Conservation (phyloP, 2,329 filamentous ascomycete species). For the Grosmannia serpens region DNA sequence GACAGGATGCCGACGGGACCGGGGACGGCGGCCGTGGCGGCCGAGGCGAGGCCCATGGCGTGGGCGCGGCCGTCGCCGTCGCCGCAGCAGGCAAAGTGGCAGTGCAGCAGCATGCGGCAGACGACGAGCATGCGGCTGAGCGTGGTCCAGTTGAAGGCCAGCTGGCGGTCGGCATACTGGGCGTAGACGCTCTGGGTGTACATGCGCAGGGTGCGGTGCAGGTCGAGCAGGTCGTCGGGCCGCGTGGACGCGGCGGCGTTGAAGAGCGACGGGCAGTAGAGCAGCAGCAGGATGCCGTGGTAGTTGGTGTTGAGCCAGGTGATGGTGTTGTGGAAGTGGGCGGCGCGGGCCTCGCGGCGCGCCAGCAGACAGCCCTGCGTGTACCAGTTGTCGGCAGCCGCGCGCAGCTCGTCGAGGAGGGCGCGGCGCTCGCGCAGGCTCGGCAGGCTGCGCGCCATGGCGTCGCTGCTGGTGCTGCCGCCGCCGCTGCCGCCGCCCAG, state of each 20-base stretch:
- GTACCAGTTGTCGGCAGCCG: slow-evolving; percentile 34
- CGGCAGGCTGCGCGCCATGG: neutral
- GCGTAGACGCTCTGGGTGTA: slow-evolving; percentile 29
- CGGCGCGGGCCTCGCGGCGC: slow-evolving; percentile 27
- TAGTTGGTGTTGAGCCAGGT: slow-evolving; percentile 32
- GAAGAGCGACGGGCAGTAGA: slow-evolving; percentile 30
- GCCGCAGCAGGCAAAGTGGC: slow-evolving; percentile 7
- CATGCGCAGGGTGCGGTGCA: slow-evolving; percentile 27
- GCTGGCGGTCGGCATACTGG: slow-evolving; percentile 28
- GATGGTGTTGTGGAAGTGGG: slow-evolving; percentile 33
- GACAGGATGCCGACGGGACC: too few relatives aligned
- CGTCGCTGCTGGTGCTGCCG: neutral
- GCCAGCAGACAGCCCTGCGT: slow-evolving; percentile 31
- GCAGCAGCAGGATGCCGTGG: slow-evolving; percentile 30
- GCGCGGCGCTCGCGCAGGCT: slow-evolving; percentile 20
- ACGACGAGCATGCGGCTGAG: slow-evolving; percentile 27
- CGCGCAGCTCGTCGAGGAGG: slow-evolving; percentile 22
- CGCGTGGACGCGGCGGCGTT: slow-evolving; percentile 19
- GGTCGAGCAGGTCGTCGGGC: slow-evolving; percentile 18
- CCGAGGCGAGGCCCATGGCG: too few relatives aligned
- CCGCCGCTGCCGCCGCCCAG: neutral
- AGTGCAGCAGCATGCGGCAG: slow-evolving; percentile 24
- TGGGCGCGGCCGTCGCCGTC: neutral
- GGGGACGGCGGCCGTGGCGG: too few relatives aligned
- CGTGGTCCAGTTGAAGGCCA: slow-evolving; percentile 30